phyloP scores from a whole-genome alignment of 768 basidiomycete genomes.

The Candolleomyces eurysporus region DNA sequence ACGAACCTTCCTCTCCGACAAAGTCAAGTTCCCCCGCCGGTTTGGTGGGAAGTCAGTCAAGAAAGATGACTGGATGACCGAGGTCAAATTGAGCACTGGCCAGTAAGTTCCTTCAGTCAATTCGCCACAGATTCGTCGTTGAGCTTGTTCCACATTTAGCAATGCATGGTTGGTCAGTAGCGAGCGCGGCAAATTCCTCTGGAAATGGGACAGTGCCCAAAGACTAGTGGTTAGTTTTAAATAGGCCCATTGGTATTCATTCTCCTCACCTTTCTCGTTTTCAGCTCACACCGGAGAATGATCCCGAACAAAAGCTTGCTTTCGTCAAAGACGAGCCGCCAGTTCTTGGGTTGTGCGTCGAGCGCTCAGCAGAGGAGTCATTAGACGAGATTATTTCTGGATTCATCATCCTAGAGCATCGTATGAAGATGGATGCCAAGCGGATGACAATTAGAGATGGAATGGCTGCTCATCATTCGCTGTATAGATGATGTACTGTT shows the following conservation, averaged over 20 bases:
- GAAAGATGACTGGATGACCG: neutral
- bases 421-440: no score
- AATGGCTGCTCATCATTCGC: no score
- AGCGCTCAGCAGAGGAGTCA: neutral
- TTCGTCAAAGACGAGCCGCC: neutral
- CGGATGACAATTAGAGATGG: no score
- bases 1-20: neutral
- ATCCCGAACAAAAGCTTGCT: neutral
- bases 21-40: neutral
- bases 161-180: neutral
- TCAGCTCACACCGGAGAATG: neutral
- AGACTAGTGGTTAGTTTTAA: neutral
- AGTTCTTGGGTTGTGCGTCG: neutral
- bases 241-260: no score
- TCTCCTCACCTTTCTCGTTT: neutral
- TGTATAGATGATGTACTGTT: no score
- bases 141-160: neutral
- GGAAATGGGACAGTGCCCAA: neutral
- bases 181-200: neutral
- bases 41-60: neutral
- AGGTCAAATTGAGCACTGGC: neutral
- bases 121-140: neutral
- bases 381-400: neutral
- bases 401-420: neutral
- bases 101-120: neutral